phyloP scores from a whole-genome alignment of 768 basidiomycete genomes.

The Tubosaeta sp. region DNA sequence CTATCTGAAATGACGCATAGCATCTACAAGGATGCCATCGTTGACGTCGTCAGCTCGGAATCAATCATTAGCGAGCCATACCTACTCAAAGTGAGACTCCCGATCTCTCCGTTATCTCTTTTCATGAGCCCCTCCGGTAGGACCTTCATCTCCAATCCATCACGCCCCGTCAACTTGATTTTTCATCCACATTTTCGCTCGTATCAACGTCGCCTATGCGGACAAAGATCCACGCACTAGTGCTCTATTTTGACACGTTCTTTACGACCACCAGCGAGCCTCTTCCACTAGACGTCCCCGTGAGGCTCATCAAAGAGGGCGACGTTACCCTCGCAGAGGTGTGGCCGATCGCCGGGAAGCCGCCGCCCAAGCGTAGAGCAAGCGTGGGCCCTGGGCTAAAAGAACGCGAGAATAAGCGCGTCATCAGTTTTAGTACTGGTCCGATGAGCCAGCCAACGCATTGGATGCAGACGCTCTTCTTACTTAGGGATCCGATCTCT shows the following conservation, averaged over 20 bases:
- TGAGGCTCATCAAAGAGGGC: constrained; percentile 56
- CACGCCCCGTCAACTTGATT: constrained; percentile 70
- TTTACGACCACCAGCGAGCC: constrained; percentile 63
- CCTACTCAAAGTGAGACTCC: constrained; percentile 58
- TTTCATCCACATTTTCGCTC: constrained; percentile 72
- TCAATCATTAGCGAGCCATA: constrained; percentile 60
- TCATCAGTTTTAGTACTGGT: constrained; percentile 86
- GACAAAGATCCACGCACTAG: constrained; percentile 69
- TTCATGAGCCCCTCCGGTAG: constrained; percentile 35
- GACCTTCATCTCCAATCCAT: constrained; percentile 70
- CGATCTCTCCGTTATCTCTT: not conserved
- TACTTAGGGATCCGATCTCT: constrained; percentile 74
- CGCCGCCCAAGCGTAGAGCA: constrained; percentile 53
- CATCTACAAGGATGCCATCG: constrained; percentile 75
- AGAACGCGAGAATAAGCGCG: constrained; percentile 35
- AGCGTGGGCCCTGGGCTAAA: constrained; percentile 45
- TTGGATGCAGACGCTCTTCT: constrained; percentile 94
- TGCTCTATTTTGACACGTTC: constrained; percentile 95
- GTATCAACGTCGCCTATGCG: constrained; percentile 55
- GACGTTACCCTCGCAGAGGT: constrained; percentile 65
- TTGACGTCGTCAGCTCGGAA: constrained; percentile 71
- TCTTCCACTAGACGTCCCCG: constrained; percentile 47
- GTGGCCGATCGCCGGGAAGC: constrained; percentile 72
- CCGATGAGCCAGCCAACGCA: constrained; percentile 86
- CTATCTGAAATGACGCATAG: constrained; percentile 75